Conservation (phyloP, 768 basidiomycete species). For the Auriscalpium vulgare region DNA sequence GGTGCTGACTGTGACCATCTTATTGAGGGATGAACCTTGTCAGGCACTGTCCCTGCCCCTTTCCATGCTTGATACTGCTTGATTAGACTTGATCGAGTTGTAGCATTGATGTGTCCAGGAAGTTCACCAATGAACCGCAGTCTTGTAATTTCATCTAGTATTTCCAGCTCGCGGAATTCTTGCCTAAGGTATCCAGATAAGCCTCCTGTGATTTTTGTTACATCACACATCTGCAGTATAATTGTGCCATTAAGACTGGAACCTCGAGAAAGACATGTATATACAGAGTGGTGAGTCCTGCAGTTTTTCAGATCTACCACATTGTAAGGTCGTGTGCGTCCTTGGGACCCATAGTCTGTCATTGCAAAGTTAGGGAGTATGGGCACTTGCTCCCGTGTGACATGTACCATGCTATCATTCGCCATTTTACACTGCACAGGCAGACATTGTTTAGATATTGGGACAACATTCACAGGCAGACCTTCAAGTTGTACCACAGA, state of each 20-base stretch:
- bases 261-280: too few species aligned
- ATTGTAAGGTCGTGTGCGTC: too few species aligned
- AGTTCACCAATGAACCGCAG: slow-evolving; percentile 1
- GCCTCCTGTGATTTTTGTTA: slow-evolving; percentile 4
- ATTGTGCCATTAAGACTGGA: neutral
- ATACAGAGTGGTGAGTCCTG: too few species aligned
- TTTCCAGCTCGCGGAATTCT: slow-evolving; percentile 14
- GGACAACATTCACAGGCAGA: slow-evolving; percentile 15
- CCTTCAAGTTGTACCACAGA: slow-evolving; percentile 5
- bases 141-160: slow-evolving; percentile 8
- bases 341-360: slow-evolving; percentile 8
- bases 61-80: neutral
- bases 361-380: slow-evolving; percentile 18
- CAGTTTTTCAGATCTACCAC: too few species aligned
- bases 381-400: slow-evolving; percentile 9
- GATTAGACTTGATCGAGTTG: neutral
- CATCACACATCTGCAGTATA: slow-evolving; percentile 12
- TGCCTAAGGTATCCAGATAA: slow-evolving; percentile 7
- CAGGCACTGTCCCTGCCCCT: neutral
- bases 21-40: neutral
- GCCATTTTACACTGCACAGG: slow-evolving; percentile 5
- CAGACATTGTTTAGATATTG: neutral
- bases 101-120: neutral
- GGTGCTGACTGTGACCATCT: neutral
- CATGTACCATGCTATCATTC: neutral